These are phyloP conservation scores for Epichloe coenophiala DNA, from an alignment of 2,329 filamentous ascomycete species.

Conservation along the genomic window DNA sequence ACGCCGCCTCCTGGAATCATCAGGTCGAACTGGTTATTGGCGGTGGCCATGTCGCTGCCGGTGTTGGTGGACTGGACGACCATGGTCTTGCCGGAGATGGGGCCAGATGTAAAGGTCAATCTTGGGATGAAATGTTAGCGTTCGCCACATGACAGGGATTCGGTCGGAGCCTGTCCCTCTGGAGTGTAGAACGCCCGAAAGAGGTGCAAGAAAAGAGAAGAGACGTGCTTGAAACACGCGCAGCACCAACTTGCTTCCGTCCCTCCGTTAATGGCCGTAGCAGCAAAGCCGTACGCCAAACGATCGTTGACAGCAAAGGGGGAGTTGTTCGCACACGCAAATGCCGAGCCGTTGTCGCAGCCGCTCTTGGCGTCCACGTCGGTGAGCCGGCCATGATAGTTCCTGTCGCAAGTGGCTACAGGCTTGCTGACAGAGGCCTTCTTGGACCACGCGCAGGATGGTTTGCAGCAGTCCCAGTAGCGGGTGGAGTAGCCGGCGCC, in stretches of 20 bases:
- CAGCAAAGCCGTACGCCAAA: conserved; percentile 51
- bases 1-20: conserved; percentile 41
- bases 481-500: conserved; percentile 18
- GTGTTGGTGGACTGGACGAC: conserved; percentile 53
- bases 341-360: conserved; percentile 45
- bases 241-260: conserved; percentile 53
- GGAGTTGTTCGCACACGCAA: conserved; percentile 46
- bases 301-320: conserved; percentile 48
- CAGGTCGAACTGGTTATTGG: conserved; percentile 25
- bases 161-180: too few species aligned
- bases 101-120: conserved; percentile 36
- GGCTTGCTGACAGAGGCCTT: conserved; percentile 40
- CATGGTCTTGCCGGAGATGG: conserved; percentile 46
- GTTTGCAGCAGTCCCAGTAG: conserved; percentile 60
- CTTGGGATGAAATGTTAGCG: conserved; percentile 5
- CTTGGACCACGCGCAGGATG: conserved; percentile 46
- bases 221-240: conserved; percentile 41
- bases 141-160: neutral
- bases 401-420: conserved; percentile 39
- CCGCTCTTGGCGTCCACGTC: conserved; percentile 34
- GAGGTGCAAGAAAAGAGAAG: neutral
- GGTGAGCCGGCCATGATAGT: conserved; percentile 36
- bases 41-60: conserved; percentile 17
- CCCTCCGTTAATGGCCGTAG: conserved; percentile 40
- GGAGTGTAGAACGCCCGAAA: neutral